Evolutionary conservation across 1,284 basidiomycete genomes (phyloP), one percentile per base, ranked within the genome.

Genomic region (Takashimella koratensis): DNA sequence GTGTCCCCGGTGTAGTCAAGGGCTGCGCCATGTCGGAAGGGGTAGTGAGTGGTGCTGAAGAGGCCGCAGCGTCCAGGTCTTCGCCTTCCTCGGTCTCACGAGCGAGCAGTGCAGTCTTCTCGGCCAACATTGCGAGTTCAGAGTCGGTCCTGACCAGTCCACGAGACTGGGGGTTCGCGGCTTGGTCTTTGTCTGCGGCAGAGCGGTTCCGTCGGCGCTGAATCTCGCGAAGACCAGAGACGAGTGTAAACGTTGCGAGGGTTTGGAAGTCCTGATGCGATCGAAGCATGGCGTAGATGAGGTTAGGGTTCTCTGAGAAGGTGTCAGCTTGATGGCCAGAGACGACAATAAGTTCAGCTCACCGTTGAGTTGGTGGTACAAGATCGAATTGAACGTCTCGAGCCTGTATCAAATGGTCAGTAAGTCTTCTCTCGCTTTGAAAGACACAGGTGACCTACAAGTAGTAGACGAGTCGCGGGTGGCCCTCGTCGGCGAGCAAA

Each of bases 381-480:
- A 81, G 49, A 96, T 79, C 4, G 85, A 82, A 72, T 93, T 96
- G 79, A 97, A 90, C 4, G 87, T 84, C 71, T 98, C 94, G 43
- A 98, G 65, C 19, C 73, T 70, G 51, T 39, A 48, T 36, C 8
- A n/a, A n/a, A n/a, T n/a, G n/a, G 22, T n/a, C 5, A 43, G 16
- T 22, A 21, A 13, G 20, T 59, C 46, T 60, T 51, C 51, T 47
- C 25, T 11, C 13, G 4, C 12, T 41, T 22, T 40, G 40, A 47
- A 19, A 23, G 51, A 5, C 41, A 5, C n/a, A 26, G 22, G 20
- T 5, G 26, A 66, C 79, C 60, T 57, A 88, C 86, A 92, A 84
- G 76, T 95, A 95, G 76, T 89, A 97, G 25, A 96, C 79, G 22
- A 97, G 77, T 47, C 94, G 79, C 2, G 95, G 95, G 71, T 98